Percentiles rank a stretch among this genome's conserved stretches.
Conservation (phyloP, 495 filamentous ascomycete species). For the Staphylotrichum tortipilum region DNA sequence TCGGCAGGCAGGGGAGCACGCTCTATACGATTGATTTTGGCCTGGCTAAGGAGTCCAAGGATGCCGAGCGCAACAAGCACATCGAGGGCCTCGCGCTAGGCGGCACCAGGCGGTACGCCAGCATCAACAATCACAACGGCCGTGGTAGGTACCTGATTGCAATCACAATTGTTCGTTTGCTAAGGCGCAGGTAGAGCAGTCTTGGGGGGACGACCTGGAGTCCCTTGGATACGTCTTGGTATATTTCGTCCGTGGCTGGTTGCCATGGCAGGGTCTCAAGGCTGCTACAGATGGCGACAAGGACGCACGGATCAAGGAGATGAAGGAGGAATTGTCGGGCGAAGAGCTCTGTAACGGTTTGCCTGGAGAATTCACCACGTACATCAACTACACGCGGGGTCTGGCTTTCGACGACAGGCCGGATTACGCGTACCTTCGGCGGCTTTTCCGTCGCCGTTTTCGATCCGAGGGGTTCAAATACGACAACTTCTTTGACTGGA, state of each 20-base stretch:
- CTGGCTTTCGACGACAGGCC: slow-evolving; percentile 22
- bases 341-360: slow-evolving; percentile 15
- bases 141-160: slow-evolving; percentile 16
- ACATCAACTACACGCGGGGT: slow-evolving; percentile 20
- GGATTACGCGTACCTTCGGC: slow-evolving; percentile 22
- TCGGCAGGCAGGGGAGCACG: slow-evolving; percentile 24
- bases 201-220: slow-evolving; percentile 33
- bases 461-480: slow-evolving; percentile 21
- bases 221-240: slow-evolving; percentile 34
- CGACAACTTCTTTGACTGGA: slow-evolving; percentile 29
- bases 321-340: slow-evolving; percentile 19
- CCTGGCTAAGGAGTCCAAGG: slow-evolving; percentile 15
- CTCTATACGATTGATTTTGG: slow-evolving; percentile 29
- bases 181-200: slow-evolving; percentile 25
- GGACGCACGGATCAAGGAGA: slow-evolving; percentile 13
- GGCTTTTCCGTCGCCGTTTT: slow-evolving; percentile 24
- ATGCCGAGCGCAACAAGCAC: slow-evolving; percentile 7
- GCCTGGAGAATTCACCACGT: slow-evolving; percentile 18
- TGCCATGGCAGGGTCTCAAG: slow-evolving; percentile 31
- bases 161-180: slow-evolving; percentile 1
- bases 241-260: slow-evolving; percentile 30
- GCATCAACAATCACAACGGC: slow-evolving; percentile 27
- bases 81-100: slow-evolving; percentile 4
- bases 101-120: slow-evolving; percentile 20
- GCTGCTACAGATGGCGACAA: slow-evolving; percentile 13